Percentiles rank a stretch among this genome's conserved stretches.
Conservation (phyloP, 2,329 filamentous ascomycete genomes). For the Zalaria sp. region DNA sequence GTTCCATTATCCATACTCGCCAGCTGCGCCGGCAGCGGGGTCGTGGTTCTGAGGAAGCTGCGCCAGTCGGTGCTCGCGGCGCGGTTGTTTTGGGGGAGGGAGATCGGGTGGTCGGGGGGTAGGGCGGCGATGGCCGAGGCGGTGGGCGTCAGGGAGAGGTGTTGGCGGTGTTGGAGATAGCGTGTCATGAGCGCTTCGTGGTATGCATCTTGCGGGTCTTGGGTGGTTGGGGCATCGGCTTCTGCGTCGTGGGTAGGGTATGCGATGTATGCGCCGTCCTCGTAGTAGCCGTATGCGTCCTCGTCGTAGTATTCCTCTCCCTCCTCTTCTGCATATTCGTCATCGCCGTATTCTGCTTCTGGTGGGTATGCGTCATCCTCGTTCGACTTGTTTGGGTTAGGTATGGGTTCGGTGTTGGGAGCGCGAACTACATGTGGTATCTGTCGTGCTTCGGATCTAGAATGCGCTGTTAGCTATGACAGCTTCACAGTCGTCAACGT, state of each 20-base stretch:
- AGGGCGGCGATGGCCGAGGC: slow-evolving; percentile 40
- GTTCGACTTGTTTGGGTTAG: too few relatives aligned
- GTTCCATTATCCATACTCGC: slow-evolving; percentile 46
- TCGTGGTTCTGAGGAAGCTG: slow-evolving; percentile 20
- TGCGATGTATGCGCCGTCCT: slow-evolving; percentile 67
- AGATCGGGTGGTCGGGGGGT: slow-evolving; percentile 35
- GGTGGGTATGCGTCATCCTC: too few relatives aligned
- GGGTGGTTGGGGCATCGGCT: slow-evolving; percentile 11
- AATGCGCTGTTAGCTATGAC: slow-evolving; percentile 5
- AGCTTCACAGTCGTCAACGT: slow-evolving; percentile 11
- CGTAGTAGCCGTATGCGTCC: slow-evolving; percentile 51
- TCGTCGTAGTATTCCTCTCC: slow-evolving; percentile 33
- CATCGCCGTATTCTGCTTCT: background rate
- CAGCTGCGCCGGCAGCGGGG: slow-evolving; percentile 36
- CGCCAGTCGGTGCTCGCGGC: slow-evolving; percentile 43
- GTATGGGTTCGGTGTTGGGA: slow-evolving; percentile 15
- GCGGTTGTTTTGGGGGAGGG: slow-evolving; percentile 39
- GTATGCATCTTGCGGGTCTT: slow-evolving; percentile 48
- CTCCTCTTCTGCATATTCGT: slow-evolving; percentile 23
- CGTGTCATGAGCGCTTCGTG: slow-evolving; percentile 50
- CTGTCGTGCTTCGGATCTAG: slow-evolving; percentile 58
- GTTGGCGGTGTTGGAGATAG: slow-evolving; percentile 50
- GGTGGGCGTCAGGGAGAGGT: slow-evolving; percentile 44
- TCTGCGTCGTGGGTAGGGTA: slow-evolving; percentile 23
- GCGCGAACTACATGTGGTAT: slow-evolving; percentile 62